Evolutionary conservation across 108 stramenopile species (phyloP), one percentile per base, ranked within the genome.

Genomic region (Conticribra weissflogii): DNA sequence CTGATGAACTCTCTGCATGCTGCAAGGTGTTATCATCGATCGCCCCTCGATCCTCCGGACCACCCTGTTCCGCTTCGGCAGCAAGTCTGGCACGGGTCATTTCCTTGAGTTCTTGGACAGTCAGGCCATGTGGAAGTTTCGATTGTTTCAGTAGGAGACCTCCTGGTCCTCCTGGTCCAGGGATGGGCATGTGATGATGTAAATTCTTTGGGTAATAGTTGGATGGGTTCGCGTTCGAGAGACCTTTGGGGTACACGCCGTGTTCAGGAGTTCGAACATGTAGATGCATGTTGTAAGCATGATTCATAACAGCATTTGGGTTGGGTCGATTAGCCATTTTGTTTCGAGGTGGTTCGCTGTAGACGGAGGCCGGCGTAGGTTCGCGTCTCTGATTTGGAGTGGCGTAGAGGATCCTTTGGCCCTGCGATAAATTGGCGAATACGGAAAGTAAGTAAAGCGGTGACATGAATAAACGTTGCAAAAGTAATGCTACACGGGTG

Each of bases 101-200:
- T 71, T 95, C 91, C 68, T 96, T 96, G 48, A 96, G 81, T 76
- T 96, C 96, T 57, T 94, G 85, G 9, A 96, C 96, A 3, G 96
- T 96, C 27, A 96, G 78, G 19, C 96, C 93, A 62, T 95, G 96
- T 49, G 94, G 92, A 31, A 96, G 72, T 54, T 91, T 91, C 65
- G 59, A 59, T 41, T 41, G 36, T 41, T 41, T 41, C n/a, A n/a
- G n/a, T n/a, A n/a, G n/a, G n/a, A n/a, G n/a, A 12, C 36, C 36
- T 41, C 36, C 36, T 41, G 36, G 8, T 5, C 8, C 36, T 41
- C 36, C 36, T 41, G 36, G 36, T 41, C 36, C 36, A 12, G 36
- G 12, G 8, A 12, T 44, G 30, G 34, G 24, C 36, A 52, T 49
- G 66, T 30, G 28, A 32, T 54, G 54, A 36, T 8, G 21, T 3